A percentile compares a stretch with the other conserved stretches of the same genome.
Evolutionary conservation across 768 basidiomycete species (phyloP).

Genomic region (Trametes sanguinea): DNA sequence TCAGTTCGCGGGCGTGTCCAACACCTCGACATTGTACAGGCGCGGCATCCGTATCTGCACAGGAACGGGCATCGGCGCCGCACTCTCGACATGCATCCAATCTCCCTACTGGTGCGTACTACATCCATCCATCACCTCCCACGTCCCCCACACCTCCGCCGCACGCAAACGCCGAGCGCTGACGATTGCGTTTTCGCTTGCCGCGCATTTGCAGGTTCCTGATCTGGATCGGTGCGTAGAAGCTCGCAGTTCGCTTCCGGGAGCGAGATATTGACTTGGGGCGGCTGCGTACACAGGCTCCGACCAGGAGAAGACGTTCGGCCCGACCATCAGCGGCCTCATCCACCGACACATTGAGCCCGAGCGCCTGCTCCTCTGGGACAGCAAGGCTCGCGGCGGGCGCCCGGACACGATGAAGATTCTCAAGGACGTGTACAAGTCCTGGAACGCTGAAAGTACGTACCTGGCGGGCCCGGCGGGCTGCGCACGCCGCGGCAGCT

Average conservation of each 20-base stretch:
- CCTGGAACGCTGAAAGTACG: conserved; percentile 68
- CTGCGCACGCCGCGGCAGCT: neutral
- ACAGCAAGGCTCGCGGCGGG: conserved; percentile 71
- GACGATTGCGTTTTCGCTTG: neutral
- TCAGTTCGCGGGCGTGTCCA: conserved; percentile 77
- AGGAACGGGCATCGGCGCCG: conserved; percentile 79
- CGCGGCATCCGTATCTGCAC: conserved; percentile 83
- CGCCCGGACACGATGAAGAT: conserved; percentile 80
- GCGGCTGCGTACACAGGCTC: conserved; percentile 47
- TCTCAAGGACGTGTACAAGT: conserved; percentile 64
- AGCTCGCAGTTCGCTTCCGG: neutral
- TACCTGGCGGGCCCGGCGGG: neutral
- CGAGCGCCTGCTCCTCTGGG: conserved; percentile 76
- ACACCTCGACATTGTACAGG: conserved; percentile 77
- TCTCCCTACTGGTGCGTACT: conserved; percentile 63
- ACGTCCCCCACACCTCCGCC: too few relatives aligned
- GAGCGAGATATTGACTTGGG: conserved; percentile 22
- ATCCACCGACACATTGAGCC: conserved; percentile 72
- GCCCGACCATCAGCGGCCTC: conserved; percentile 73
- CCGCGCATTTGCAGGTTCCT: conserved; percentile 53
- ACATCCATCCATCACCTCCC: too few relatives aligned
- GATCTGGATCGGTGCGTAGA: conserved; percentile 67
- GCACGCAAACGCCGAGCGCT: neutral
- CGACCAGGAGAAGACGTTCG: conserved; percentile 84
- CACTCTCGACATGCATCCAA: conserved; percentile 77